Percentiles rank a stretch among this genome's conserved stretches.
These are phyloP conservation scores for Chaetomium olivaceum DNA, from an alignment of 2,329 filamentous ascomycete genomes.

Conservation along the genomic window DNA sequence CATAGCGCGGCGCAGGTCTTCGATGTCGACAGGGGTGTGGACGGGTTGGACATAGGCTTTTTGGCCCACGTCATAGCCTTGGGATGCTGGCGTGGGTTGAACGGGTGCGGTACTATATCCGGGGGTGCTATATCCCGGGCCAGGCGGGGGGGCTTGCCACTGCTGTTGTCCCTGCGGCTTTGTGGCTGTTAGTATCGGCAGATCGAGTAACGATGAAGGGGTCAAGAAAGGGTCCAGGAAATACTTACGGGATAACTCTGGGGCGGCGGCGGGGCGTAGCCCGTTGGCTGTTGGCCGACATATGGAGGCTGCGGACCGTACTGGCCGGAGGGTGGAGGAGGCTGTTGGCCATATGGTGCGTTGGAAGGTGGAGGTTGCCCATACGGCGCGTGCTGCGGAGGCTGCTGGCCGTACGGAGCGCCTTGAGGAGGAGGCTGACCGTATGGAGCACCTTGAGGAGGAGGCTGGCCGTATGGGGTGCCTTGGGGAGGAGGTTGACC, in stretches of 20 bases:
- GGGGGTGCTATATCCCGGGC: constrained; percentile 26
- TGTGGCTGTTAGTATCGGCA: neutral
- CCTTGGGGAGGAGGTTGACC: neutral
- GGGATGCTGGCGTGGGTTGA: constrained; percentile 63
- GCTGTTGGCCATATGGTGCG: constrained; percentile 32
- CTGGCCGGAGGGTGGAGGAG: constrained; percentile 36
- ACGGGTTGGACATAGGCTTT: constrained; percentile 54
- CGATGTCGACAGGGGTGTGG: constrained; percentile 69
- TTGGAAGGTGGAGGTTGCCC: constrained; percentile 2
- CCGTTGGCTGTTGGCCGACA: constrained; percentile 31
- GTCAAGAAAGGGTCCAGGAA: neutral
- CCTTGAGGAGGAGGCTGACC: neutral
- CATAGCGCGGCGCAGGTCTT: constrained; percentile 77
- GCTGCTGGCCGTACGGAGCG: constrained; percentile 4
- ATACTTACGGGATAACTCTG: constrained; percentile 15
- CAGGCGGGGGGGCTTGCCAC: neutral
- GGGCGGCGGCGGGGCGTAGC: constrained; percentile 37
- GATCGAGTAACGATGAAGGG: neutral
- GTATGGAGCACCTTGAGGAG: neutral
- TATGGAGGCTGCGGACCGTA: constrained; percentile 39
- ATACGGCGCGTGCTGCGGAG: neutral
- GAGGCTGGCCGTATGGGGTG: neutral
- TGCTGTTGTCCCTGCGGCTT: constrained; percentile 11
- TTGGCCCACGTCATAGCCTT: constrained; percentile 72
- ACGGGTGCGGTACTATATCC: constrained; percentile 31